These are phyloP conservation scores for Nymphaea thermarum DNA, from an alignment of 164 flowering plant species.

Conservation along the genomic window DNA sequence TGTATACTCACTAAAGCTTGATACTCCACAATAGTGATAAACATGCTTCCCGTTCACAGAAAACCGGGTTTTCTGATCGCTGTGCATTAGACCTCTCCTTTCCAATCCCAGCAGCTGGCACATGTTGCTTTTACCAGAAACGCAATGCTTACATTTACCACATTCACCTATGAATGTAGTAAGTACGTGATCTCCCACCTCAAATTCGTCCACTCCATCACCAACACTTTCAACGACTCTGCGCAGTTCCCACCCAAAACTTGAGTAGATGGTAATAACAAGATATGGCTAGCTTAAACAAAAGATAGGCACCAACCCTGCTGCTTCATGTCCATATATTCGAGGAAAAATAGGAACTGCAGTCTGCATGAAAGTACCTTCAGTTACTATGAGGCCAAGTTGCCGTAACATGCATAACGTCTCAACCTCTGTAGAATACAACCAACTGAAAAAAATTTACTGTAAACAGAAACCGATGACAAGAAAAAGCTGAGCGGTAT, in stretches of 20 bases:
- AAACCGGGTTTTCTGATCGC: conserved; percentile 85
- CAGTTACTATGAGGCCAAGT: too few species aligned
- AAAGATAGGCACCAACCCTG: conserved; percentile 45
- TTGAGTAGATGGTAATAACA: background rate
- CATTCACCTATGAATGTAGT: conserved; percentile 93
- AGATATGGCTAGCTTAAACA: background rate
- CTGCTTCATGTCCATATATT: conserved; percentile 95
- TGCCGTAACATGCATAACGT: too few species aligned
- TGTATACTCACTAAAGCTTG: conserved; percentile 94
- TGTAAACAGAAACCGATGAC: too few species aligned
- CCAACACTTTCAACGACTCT: conserved; percentile 96
- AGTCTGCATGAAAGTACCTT: conserved; percentile 27
- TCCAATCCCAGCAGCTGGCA: conserved; percentile 85
- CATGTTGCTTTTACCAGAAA: conserved; percentile 75
- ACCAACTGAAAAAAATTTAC: too few species aligned
- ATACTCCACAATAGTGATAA: conserved; percentile 92
- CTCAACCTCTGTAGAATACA: too few species aligned
- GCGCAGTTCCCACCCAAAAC: conserved; percentile 3
- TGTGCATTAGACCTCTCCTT: conserved; percentile 89
- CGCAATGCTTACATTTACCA: conserved; percentile 63
- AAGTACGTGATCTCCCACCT: conserved; percentile 87
- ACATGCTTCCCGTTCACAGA: conserved; percentile 70
- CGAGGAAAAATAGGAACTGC: conserved; percentile 59
- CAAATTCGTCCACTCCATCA: conserved; percentile 75
- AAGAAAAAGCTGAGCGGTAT: too few species aligned